Base-by-base conservation (phyloP, 345 rosid species). In the Syzygium aqueum region DNA sequence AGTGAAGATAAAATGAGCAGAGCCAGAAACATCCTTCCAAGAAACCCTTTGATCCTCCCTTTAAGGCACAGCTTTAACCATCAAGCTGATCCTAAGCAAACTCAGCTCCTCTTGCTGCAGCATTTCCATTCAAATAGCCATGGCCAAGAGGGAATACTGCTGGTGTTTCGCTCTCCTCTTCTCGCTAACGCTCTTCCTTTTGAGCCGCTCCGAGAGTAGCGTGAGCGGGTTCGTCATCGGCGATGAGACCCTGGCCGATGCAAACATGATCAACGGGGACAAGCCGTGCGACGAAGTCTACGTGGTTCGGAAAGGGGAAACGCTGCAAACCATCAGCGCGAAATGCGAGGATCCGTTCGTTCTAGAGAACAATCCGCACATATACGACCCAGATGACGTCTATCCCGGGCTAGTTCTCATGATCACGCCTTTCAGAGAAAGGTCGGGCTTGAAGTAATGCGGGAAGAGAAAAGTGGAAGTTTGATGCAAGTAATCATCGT, bases 341-440 rank as follows among this genome's bases (percentile, higher is more conserved):
- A 95, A 94, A 87, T 95, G 98, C 88, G 94, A 94, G 43, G 98
- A 94, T 89, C 96, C 97, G 51, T 95, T 83, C 19, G 92, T 95
- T 40, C 95, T 95, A 80, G 98, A 95, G 88, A 92, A 91, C 86
- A 95, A 95, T 84, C 97, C 98, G 53, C 98, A 94, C 77, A 94
- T 95, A 7, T 94, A 95, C 87, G 98, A 95, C 40, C 96, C 95
- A 0, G 97, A 94, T 87, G 98, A 95, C 90, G 91, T 95, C 40
- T 94, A 93, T 53, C 98, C 97, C 46, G 97, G 96, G 46, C 88
- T 95, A 28, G 94, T 94, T 51, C 91, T 95, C 77, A 94, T 89
- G 92, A 94, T 95, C 85, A 90, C 91, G 51, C 92, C 94, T 88
- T 91, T 88, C 78, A 53, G 85, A n/a, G 51, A 57, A 46, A 59